Evolutionary conservation across 306 rosid species (phyloP), one percentile per base, ranked within the genome.

Genomic region (Cicer bijugum): DNA sequence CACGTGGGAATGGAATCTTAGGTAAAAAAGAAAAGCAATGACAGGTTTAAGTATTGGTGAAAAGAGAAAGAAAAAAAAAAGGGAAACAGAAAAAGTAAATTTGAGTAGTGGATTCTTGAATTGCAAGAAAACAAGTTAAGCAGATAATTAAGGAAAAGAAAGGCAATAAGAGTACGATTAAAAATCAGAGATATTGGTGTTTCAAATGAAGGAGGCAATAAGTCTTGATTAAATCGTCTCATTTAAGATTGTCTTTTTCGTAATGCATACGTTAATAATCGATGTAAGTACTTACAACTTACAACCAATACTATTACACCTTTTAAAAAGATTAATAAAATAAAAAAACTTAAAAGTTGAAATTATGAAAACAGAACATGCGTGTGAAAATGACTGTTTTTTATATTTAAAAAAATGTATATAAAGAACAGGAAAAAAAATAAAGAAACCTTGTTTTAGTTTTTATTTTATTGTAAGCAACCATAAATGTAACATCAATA

Each of bases 1-100:
- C 86, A 86, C 87, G 81, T 23, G 63, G 89, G 86, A 53, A 80
- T 47, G 84, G 83, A 83, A 89, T 84, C 88, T 64, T 60, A 45
- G 77, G 79, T 71, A 61, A 23, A 23, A 55, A 55, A 11, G 12
- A 43, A 43, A 40, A 9, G 73, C 8, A 48, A 80, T 14, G 38
- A 48, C 78, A 58, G 16, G 72, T 43, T 64, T 64, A 1, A 10
- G 78, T 17, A 12, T 4, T 19, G 8, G 4, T 5, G n/a, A 39
- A 37, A 67, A 5, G 23, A 4, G 0, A 28, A 3, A 3, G 4
- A 28, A 3, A 28, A 28, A 59, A 28, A 28, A 28, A 28, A 28
- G 4, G 33, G 33, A 28, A 28, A 28, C 4, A 28, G 33, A 28
- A 17, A 51, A 59, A 33, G 57, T 55, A 15, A 71, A 60, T 1